Conservation (phyloP, 176 grass and related monocot species). For the Aegilops sharonensis region DNA sequence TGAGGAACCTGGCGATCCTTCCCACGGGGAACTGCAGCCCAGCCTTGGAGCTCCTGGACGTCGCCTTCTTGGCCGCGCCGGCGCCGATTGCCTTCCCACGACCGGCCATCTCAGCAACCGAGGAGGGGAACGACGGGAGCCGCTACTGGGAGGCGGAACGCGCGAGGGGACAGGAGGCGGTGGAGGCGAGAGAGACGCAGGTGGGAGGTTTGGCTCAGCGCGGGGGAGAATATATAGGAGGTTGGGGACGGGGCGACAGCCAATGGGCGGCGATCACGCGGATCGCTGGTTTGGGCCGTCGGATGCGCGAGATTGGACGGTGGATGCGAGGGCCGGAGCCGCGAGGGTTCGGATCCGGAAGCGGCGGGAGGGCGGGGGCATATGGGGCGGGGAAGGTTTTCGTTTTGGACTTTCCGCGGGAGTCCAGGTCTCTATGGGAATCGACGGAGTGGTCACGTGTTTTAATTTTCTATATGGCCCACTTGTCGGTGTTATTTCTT, state of each 20-base stretch:
- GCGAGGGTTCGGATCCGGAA: slow-evolving; percentile 23
- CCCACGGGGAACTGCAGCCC: slow-evolving; percentile 93
- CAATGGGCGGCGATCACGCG: slow-evolving; percentile 59
- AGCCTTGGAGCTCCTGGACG: slow-evolving; percentile 92
- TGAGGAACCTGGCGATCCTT: slow-evolving; percentile 85
- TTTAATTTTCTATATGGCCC: too few relatives aligned
- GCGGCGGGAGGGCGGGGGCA: not conserved
- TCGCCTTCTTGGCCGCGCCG: slow-evolving; percentile 74
- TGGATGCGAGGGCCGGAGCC: not conserved
- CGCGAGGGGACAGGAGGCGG: not conserved
- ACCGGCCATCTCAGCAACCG: slow-evolving; percentile 50
- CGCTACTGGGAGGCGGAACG: not conserved
- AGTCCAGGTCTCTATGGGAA: too few relatives aligned
- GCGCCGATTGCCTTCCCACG: slow-evolving; percentile 88
- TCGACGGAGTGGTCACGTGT: too few relatives aligned
- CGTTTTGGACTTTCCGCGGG: too few relatives aligned
- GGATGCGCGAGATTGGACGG: slow-evolving; percentile 24
- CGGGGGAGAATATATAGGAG: slow-evolving; percentile 27
- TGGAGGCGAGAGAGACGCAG: not conserved
- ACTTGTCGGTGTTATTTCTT: too few relatives aligned
- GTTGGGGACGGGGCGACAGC: not conserved
- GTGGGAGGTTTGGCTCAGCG: not conserved
- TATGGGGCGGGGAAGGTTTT: too few relatives aligned
- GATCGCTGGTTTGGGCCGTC: slow-evolving; percentile 27
- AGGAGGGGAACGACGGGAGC: not conserved